Conservation (phyloP, 768 basidiomycete genomes). For the Pleurotus pulmonarius region DNA sequence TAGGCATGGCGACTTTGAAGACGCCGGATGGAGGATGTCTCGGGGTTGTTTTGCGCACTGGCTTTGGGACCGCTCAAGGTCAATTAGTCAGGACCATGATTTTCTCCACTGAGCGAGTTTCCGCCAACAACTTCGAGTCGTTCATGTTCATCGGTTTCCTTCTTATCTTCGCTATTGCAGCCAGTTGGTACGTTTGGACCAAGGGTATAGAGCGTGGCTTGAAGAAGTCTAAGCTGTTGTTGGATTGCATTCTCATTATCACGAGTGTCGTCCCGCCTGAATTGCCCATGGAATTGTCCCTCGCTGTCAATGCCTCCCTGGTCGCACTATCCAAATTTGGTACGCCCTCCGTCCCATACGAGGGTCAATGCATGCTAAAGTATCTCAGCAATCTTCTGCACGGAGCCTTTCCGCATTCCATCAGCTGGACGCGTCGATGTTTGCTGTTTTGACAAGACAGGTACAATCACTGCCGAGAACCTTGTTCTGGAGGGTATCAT, state of each 20-base stretch:
- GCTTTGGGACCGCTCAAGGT: conserved; percentile 96
- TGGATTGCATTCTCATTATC: conserved; percentile 95
- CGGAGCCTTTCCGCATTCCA: conserved; percentile 98
- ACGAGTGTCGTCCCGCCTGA: conserved; percentile 98
- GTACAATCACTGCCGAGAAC: conserved; percentile 96
- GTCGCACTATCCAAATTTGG: conserved; percentile 92
- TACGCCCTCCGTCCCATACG: conserved; percentile 30
- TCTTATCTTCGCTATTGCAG: conserved; percentile 95
- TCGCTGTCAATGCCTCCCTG: conserved; percentile 93
- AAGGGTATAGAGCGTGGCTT: conserved; percentile 93
- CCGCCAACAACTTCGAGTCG: conserved; percentile 92
- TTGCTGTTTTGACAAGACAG: conserved; percentile 99
- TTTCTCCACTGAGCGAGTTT: conserved; percentile 94
- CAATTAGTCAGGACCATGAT: conserved; percentile 99
- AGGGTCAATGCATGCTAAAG: not conserved
- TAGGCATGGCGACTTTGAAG: conserved; percentile 27
- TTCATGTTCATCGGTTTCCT: conserved; percentile 99
- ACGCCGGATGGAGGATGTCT: conserved; percentile 93
- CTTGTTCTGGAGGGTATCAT: conserved; percentile 92
- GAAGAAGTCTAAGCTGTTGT: conserved; percentile 90
- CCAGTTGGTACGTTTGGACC: conserved; percentile 97
- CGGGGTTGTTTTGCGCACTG: conserved; percentile 89
- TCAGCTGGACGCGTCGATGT: conserved; percentile 94
- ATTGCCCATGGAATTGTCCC: conserved; percentile 93
- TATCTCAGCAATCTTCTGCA: conserved; percentile 89